phyloP scores from a whole-genome alignment of 495 filamentous ascomycete species.

The Penicillium robsamsonii region DNA sequence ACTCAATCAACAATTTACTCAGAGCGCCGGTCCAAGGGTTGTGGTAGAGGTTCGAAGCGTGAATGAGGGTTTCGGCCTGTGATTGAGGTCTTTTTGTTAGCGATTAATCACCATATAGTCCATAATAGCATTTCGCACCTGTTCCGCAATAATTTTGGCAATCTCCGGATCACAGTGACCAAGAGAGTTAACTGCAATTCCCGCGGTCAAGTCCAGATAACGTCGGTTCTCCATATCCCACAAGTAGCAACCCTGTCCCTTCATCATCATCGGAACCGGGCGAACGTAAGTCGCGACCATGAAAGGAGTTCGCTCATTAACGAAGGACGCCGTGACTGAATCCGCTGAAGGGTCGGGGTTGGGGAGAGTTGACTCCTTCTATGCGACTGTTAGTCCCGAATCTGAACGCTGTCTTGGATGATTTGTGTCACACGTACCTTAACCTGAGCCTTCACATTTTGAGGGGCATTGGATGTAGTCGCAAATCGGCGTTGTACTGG shows the following conservation, averaged over 20 bases:
- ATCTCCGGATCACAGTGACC: slow-evolving; percentile 82
- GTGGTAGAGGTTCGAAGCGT: slow-evolving; percentile 93
- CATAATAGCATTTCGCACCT: slow-evolving; percentile 48
- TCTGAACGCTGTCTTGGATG: not conserved
- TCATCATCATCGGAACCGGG: slow-evolving; percentile 85
- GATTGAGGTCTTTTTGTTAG: slow-evolving; percentile 16
- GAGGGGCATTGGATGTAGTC: slow-evolving; percentile 26
- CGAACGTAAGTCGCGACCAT: slow-evolving; percentile 96
- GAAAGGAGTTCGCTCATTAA: slow-evolving; percentile 69
- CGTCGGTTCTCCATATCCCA: slow-evolving; percentile 86
- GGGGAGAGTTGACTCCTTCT: slow-evolving; percentile 64
- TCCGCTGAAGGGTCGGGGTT: slow-evolving; percentile 77
- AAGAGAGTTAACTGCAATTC: slow-evolving; percentile 91
- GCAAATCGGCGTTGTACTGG: slow-evolving; percentile 40
- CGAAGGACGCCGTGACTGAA: slow-evolving; percentile 70
- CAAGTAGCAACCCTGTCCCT: slow-evolving; percentile 79
- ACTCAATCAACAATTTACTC: slow-evolving; percentile 77
- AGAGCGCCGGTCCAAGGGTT: slow-evolving; percentile 90
- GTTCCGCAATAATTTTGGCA: slow-evolving; percentile 65
- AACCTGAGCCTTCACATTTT: slow-evolving; percentile 26
- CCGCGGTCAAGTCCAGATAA: slow-evolving; percentile 92
- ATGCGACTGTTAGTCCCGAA: slow-evolving; percentile 10
- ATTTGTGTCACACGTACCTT: slow-evolving; percentile 15
- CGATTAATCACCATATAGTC: slow-evolving; percentile 1
- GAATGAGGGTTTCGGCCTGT: slow-evolving; percentile 73